Evolutionary conservation across 768 basidiomycete species (phyloP), one percentile per base, ranked within the genome.

Genomic region (Daedaleopsis nitida): DNA sequence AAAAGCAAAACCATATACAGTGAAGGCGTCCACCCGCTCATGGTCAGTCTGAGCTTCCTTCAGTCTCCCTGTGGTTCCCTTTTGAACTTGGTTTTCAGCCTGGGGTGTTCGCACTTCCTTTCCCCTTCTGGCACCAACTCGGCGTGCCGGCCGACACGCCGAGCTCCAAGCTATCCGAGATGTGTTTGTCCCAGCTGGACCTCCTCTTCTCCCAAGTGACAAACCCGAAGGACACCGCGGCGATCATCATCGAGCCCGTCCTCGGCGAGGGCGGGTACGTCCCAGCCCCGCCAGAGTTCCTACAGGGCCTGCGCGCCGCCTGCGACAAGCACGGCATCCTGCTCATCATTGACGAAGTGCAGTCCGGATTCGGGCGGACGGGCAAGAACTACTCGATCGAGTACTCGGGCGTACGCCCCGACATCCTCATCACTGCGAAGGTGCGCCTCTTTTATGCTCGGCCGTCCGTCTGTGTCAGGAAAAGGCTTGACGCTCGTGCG

Each of bases 181-280:
- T 85, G 45, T 86, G 88, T 19, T 80, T 94, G 16, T 87, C 89
- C 74, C 92, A 96, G 72, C 81, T 98, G 19, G 87, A 93, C 57
- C 82, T 97, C 14, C 71, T 96, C 13, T 76, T 89, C 60, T 76
- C 78, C 52, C 96, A 98, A 73, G 92, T 95, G 73, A 88, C 87
- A 8, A 80, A 88, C 1, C 91, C 95, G 0, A 74, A 76, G 5
- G 96, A 98, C 72, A 96, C 94, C 0, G 94, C 96, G 1, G 95
- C 94, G n/a, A 88, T 98, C 69, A 76, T 98, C 64, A 75, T 98
- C 44, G 96, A 98, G 79, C 92, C 96, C 44, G 89, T 98, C 1
- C 80, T 98, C 34, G 96, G 95, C 24, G 96, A 98, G 74, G 96
- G 96, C 38, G 96, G 96, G 1, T 98, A 98, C 74, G 91, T 97